phyloP scores from a whole-genome alignment of 2,329 filamentous ascomycete species.

The Monosporascus sp. region DNA sequence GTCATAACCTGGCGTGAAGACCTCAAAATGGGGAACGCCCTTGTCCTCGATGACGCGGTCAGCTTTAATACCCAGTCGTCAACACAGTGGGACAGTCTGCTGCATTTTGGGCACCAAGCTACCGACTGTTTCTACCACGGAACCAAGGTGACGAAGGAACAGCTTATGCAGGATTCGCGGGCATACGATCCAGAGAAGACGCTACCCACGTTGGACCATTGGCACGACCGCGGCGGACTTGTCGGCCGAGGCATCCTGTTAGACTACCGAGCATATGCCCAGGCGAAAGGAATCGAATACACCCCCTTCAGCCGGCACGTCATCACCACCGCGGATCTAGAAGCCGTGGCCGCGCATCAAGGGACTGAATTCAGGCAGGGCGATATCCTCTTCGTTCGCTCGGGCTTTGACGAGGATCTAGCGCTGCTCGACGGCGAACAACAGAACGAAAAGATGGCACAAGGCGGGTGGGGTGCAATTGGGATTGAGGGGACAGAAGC shows the following conservation, averaged over 20 bases:
- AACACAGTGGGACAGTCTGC: slow-evolving; percentile 8
- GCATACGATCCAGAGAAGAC: slow-evolving; percentile 1
- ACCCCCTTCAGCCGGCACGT: slow-evolving; percentile 33
- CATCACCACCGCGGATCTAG: slow-evolving; percentile 38
- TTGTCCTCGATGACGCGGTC: slow-evolving; percentile 5
- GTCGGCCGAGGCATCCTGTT: slow-evolving; percentile 46
- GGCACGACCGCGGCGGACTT: slow-evolving; percentile 32
- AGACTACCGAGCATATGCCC: slow-evolving; percentile 45
- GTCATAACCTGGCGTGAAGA: slow-evolving; percentile 5
- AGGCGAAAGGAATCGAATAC: slow-evolving; percentile 28
- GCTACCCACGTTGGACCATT: slow-evolving; percentile 4
- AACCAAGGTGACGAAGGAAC: not conserved
- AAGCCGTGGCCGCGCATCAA: slow-evolving; percentile 38
- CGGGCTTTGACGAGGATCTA: slow-evolving; percentile 36
- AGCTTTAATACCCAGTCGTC: slow-evolving; percentile 9
- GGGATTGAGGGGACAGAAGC: slow-evolving; percentile 44
- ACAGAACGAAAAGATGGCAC: slow-evolving; percentile 10
- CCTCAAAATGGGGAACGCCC: not conserved
- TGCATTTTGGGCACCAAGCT: slow-evolving; percentile 5
- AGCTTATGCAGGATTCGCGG: not conserved
- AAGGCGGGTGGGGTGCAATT: slow-evolving; percentile 26
- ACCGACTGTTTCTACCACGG: slow-evolving; percentile 3
- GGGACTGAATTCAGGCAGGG: slow-evolving; percentile 38
- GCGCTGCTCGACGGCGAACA: slow-evolving; percentile 24
- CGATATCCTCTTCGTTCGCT: slow-evolving; percentile 52